These are phyloP conservation scores for Elongisporangium prolatum DNA, from an alignment of 352 stramenopile species.

Conservation along the genomic window DNA sequence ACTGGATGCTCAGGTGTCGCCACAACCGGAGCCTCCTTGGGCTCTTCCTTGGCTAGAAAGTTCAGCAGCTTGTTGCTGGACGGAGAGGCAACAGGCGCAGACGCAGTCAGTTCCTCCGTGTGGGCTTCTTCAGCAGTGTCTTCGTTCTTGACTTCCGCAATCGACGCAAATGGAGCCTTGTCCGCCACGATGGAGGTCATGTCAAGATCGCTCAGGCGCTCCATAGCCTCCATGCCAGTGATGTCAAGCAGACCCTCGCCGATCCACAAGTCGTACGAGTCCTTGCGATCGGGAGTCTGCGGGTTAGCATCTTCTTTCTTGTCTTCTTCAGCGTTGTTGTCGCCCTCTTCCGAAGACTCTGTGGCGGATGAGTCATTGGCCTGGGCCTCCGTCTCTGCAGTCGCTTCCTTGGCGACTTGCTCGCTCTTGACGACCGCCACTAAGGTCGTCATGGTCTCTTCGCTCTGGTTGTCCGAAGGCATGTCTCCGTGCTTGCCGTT, in stretches of 20 bases:
- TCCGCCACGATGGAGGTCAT: slow-evolving; percentile 27
- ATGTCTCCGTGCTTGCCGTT: background rate
- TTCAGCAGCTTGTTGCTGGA: slow-evolving; percentile 33
- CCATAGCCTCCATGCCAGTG: slow-evolving; percentile 41
- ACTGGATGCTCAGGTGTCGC: slow-evolving; percentile 1
- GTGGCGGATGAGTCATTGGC: background rate
- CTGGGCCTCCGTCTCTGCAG: background rate
- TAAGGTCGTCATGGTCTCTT: background rate
- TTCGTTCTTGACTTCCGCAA: background rate
- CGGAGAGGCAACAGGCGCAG: slow-evolving; percentile 1
- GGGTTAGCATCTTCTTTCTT: slow-evolving; percentile 17
- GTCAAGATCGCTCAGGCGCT: slow-evolving; percentile 34
- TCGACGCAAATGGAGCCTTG: slow-evolving; percentile 14
- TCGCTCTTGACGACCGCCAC: background rate
- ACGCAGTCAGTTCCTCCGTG: slow-evolving; percentile 10
- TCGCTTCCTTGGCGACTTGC: background rate
- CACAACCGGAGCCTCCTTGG: slow-evolving; percentile 11
- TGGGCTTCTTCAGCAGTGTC: slow-evolving; percentile 3
- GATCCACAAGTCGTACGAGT: slow-evolving; percentile 30
- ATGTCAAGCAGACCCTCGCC: slow-evolving; percentile 58
- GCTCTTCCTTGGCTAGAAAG: slow-evolving; percentile 40
- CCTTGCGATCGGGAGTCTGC: slow-evolving; percentile 2
- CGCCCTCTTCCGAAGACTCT: slow-evolving; percentile 1
- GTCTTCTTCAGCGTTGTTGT: background rate
- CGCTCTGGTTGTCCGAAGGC: background rate